Evolutionary conservation across 2,329 filamentous ascomycete species (phyloP).

Genomic region (Colletotrichum gloeosporioides): DNA sequence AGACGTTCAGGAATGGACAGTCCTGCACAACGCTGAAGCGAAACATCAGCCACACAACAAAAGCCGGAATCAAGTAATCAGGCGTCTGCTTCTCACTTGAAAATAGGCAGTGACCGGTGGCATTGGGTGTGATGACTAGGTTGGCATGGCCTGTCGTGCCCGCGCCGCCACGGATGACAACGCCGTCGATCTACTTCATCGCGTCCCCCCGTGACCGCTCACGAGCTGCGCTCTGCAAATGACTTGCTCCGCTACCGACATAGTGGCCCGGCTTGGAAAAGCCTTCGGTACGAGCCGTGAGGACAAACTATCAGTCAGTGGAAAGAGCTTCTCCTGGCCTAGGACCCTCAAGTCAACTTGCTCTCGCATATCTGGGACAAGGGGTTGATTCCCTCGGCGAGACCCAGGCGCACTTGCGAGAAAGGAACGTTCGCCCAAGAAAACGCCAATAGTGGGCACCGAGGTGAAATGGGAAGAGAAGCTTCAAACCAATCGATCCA

Average conservation of each 20-base stretch:
- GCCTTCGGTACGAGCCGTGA: not conserved
- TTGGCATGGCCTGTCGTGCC: not conserved
- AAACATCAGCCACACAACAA: not conserved
- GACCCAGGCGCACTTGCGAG: not conserved
- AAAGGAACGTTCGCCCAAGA: not conserved
- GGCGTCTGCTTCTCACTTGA: not conserved
- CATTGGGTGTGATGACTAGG: not conserved
- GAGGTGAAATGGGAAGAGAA: no score
- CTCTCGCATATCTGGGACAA: not conserved
- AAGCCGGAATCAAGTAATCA: not conserved
- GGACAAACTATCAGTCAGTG: not conserved
- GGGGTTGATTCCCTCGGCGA: not conserved
- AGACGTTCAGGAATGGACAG: not conserved
- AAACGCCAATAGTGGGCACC: no score
- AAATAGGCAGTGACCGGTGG: not conserved
- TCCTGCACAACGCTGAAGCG: not conserved
- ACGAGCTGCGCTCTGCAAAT: not conserved
- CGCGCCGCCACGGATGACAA: not conserved
- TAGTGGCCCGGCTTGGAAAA: not conserved
- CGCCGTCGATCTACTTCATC: no score
- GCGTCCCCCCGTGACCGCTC: not conserved
- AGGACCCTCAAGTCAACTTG: not conserved
- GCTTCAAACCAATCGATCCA: no score
- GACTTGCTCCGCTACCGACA: not conserved
- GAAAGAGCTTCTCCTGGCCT: not conserved